Conservation (phyloP, 2,329 filamentous ascomycete genomes). For the Rhexocercosporidium sp. region DNA sequence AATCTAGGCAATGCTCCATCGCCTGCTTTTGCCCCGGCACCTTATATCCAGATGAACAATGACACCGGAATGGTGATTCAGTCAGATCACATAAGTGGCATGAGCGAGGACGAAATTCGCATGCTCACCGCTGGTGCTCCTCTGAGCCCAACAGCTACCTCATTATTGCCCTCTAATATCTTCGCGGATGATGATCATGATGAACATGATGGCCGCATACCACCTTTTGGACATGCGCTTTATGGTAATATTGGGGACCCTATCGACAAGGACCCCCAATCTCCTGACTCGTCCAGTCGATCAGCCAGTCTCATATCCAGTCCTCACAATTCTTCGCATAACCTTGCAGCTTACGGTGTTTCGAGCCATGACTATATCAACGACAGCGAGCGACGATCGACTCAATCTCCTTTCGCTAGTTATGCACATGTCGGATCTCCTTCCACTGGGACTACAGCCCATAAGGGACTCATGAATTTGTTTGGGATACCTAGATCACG, state of each 20-base stretch:
- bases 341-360: conserved; percentile 57
- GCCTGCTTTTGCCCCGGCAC: conserved; percentile 56
- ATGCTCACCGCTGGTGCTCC: conserved; percentile 68
- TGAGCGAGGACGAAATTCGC: conserved; percentile 68
- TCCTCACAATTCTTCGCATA: conserved; percentile 64
- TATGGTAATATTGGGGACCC: conserved; percentile 45
- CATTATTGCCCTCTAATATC: conserved; percentile 72
- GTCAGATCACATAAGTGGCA: conserved; percentile 45
- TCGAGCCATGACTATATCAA: conserved; percentile 33
- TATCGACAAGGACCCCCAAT: conserved; percentile 57
- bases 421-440: conserved; percentile 41
- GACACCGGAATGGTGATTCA: conserved; percentile 40
- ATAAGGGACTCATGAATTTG: conserved; percentile 55
- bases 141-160: conserved; percentile 77
- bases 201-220: conserved; percentile 42
- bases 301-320: conserved; percentile 65
- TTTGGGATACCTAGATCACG: conserved; percentile 62
- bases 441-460: conserved; percentile 48
- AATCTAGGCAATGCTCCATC: conserved; percentile 48
- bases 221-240: conserved; percentile 39
- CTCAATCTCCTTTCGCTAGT: conserved; percentile 36
- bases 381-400: conserved; percentile 37
- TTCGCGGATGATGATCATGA: conserved; percentile 64
- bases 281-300: conserved; percentile 62
- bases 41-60: conserved; percentile 47